A percentile compares a stretch with the other conserved stretches of the same genome.
These are phyloP conservation scores for Thalassiosira gravida DNA, from an alignment of 352 stramenopile genomes.

Conservation along the genomic window DNA sequence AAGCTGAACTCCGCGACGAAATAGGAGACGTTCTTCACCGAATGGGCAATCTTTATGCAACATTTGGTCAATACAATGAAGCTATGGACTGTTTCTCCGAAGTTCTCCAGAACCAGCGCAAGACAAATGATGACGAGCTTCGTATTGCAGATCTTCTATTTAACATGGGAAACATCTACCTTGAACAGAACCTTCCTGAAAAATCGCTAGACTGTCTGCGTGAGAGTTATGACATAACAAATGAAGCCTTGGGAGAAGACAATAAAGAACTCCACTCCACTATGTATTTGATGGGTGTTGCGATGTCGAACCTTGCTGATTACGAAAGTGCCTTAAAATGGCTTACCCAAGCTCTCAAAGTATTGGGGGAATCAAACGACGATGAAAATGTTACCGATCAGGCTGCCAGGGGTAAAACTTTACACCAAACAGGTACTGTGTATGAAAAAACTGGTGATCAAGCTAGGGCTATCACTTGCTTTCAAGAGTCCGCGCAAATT, in stretches of 20 bases:
- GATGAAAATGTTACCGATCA: slow-evolving; percentile 45
- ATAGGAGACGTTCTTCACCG: slow-evolving; percentile 70
- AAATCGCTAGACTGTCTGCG: slow-evolving; percentile 57
- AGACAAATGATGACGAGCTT: slow-evolving; percentile 59
- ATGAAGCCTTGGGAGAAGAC: slow-evolving; percentile 53
- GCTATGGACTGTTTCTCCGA: slow-evolving; percentile 61
- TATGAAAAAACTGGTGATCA: slow-evolving; percentile 59
- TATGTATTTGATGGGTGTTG: slow-evolving; percentile 69
- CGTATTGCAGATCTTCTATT: slow-evolving; percentile 74
- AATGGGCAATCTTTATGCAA: slow-evolving; percentile 67
- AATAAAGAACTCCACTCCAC: slow-evolving; percentile 68
- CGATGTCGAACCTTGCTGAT: slow-evolving; percentile 50
- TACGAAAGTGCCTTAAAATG: slow-evolving; percentile 58
- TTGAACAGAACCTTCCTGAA: slow-evolving; percentile 52
- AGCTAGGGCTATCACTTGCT: slow-evolving; percentile 54
- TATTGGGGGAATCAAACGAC: slow-evolving; percentile 44
- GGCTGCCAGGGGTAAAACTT: slow-evolving; percentile 44
- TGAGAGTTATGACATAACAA: slow-evolving; percentile 71
- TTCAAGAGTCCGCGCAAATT: slow-evolving; percentile 59
- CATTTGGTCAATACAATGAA: slow-evolving; percentile 59
- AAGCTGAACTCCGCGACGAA: slow-evolving; percentile 55
- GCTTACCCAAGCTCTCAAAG: slow-evolving; percentile 47
- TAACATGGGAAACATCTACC: slow-evolving; percentile 74
- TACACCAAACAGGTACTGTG: slow-evolving; percentile 59
- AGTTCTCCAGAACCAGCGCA: slow-evolving; percentile 60